Conservation (phyloP, 148 eudicot species). For the Tetragonia tetragonoides region DNA sequence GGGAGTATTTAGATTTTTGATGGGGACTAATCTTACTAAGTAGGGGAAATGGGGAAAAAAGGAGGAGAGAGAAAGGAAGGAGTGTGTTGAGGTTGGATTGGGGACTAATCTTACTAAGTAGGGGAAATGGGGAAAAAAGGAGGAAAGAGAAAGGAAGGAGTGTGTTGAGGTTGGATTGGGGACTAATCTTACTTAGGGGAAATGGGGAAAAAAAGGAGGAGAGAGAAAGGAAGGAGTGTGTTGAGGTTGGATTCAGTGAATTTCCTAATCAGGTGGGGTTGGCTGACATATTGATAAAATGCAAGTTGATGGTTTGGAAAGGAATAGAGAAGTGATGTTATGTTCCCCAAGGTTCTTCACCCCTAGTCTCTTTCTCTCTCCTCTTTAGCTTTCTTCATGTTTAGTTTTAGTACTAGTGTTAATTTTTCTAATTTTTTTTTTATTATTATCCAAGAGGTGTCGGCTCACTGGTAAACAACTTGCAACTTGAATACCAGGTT, state of each 20-base stretch:
- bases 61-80: not conserved
- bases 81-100: slow-evolving; percentile 19
- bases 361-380: slow-evolving; percentile 18
- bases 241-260: slow-evolving; percentile 33
- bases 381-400: too few species aligned
- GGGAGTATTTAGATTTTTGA: not conserved
- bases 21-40: not conserved
- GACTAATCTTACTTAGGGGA: not conserved
- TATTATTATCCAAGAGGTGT: too few species aligned
- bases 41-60: not conserved
- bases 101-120: not conserved
- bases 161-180: not conserved
- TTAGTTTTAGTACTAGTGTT: too few species aligned
- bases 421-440: too few species aligned
- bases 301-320: slow-evolving; percentile 19
- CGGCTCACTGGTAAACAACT: too few species aligned
- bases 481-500: too few species aligned
- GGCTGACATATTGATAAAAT: not conserved
- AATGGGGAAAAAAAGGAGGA: not conserved
- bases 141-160: not conserved
- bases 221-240: not conserved
- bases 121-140: not conserved
- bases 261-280: slow-evolving; percentile 21
- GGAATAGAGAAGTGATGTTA: not conserved
- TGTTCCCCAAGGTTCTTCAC: slow-evolving; percentile 29